Percentiles rank a stretch among this genome's conserved stretches.
These are phyloP conservation scores for Zymoseptoria tritici DNA, from an alignment of 2,329 filamentous ascomycete genomes.

Conservation along the genomic window DNA sequence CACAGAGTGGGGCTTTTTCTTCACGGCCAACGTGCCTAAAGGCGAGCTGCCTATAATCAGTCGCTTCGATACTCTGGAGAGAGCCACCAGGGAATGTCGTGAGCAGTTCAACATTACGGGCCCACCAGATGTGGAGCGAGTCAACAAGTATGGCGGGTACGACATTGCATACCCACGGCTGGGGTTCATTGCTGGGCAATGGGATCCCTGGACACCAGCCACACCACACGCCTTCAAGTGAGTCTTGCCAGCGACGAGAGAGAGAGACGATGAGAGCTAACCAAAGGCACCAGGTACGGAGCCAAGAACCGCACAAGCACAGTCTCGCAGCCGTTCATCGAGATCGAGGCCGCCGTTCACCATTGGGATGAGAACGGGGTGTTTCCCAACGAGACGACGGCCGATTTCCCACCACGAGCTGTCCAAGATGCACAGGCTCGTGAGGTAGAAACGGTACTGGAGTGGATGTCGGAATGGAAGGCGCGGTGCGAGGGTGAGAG, in stretches of 20 bases:
- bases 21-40: conserved; percentile 62
- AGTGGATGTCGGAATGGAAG: conserved; percentile 59
- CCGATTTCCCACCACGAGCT: conserved; percentile 50
- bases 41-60: conserved; percentile 63
- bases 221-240: conserved; percentile 59
- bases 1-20: conserved; percentile 67
- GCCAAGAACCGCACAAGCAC: conserved; percentile 53
- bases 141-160: conserved; percentile 73
- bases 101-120: conserved; percentile 62
- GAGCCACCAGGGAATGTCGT: conserved; percentile 56
- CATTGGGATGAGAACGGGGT: conserved; percentile 49
- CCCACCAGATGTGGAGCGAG: conserved; percentile 54
- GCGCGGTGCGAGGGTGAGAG: neutral
- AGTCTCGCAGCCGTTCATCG: conserved; percentile 59
- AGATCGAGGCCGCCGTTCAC: conserved; percentile 69
- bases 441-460: conserved; percentile 55
- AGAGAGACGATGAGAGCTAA: conserved; percentile 1
- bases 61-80: conserved; percentile 54
- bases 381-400: conserved; percentile 54
- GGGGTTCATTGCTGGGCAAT: conserved; percentile 68
- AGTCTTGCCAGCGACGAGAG: neutral
- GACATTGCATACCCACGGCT: conserved; percentile 64
- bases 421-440: conserved; percentile 53
- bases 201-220: conserved; percentile 72
- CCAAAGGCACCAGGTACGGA: conserved; percentile 15